A percentile compares a stretch with the other conserved stretches of the same genome.
phyloP scores from a whole-genome alignment of 768 basidiomycete species.

The Suillus clintonianus region DNA sequence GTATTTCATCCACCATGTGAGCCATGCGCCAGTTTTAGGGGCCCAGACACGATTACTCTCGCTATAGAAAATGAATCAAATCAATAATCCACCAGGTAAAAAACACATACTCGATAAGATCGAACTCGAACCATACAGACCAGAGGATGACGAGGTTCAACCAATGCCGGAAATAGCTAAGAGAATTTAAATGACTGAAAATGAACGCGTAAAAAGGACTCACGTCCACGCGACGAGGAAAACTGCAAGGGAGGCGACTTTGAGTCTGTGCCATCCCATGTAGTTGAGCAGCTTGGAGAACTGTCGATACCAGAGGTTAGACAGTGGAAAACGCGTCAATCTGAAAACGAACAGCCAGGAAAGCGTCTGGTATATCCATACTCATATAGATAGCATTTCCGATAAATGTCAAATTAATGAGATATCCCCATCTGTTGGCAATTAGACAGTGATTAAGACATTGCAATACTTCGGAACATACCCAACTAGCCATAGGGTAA shows the following conservation, averaged over 20 bases:
- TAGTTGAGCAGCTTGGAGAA: slow-evolving; percentile 89
- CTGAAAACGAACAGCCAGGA: slow-evolving; percentile 67
- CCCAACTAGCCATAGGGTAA: slow-evolving; percentile 94
- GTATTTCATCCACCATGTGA: slow-evolving; percentile 77
- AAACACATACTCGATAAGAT: slow-evolving; percentile 70
- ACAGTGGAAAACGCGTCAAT: background rate
- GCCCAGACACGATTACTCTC: slow-evolving; percentile 57
- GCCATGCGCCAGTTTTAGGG: slow-evolving; percentile 64
- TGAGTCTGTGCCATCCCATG: slow-evolving; percentile 64
- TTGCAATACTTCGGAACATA: slow-evolving; percentile 37
- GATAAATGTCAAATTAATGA: slow-evolving; percentile 79
- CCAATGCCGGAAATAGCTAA: slow-evolving; percentile 92
- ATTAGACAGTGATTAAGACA: slow-evolving; percentile 7
- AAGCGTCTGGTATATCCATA: slow-evolving; percentile 94
- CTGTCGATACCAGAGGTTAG: slow-evolving; percentile 37
- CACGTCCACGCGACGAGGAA: slow-evolving; percentile 84
- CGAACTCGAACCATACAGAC: slow-evolving; percentile 82
- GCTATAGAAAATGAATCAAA: slow-evolving; percentile 35
- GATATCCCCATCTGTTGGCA: slow-evolving; percentile 76
- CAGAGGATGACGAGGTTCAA: slow-evolving; percentile 84
- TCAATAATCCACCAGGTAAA: background rate
- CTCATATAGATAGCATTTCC: slow-evolving; percentile 93
- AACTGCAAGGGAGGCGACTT: slow-evolving; percentile 59
- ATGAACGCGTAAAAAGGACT: slow-evolving; percentile 30
- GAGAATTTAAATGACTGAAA: background rate